Percentiles rank a stretch among this genome's conserved stretches.
Conservation (phyloP, 1,284 basidiomycete genomes). For the Cronartium quercuum region DNA sequence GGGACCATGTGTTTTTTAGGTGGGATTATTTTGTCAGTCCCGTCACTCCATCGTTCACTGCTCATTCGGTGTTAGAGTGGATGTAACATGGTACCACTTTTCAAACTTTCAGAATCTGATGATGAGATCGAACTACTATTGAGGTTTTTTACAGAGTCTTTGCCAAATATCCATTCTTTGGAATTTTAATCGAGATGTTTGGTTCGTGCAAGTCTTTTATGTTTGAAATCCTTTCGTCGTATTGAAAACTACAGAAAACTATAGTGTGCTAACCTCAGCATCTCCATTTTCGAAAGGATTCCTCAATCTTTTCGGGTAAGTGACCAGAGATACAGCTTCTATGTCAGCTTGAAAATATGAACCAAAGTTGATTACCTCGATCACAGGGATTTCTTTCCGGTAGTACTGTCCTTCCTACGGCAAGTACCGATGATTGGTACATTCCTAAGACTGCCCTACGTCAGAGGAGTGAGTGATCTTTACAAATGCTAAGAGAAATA, state of each 20-base stretch:
- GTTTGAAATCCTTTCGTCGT: slow-evolving; percentile 53
- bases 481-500: background rate
- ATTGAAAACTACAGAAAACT: background rate
- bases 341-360: background rate
- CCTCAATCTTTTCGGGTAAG: slow-evolving; percentile 94
- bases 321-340: too few relatives aligned
- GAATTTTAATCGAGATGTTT: slow-evolving; percentile 87
- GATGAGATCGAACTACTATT: background rate
- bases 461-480: slow-evolving; percentile 48
- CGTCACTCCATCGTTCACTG: background rate
- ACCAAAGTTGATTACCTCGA: background rate
- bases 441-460: slow-evolving; percentile 67
- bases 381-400: slow-evolving; percentile 94
- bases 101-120: too few relatives aligned
- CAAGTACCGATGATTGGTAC: slow-evolving; percentile 90
- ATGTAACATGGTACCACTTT: too few relatives aligned
- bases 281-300: slow-evolving; percentile 55
- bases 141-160: slow-evolving; percentile 57
- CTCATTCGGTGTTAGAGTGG: background rate
- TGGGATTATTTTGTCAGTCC: slow-evolving; percentile 45
- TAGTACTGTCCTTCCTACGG: slow-evolving; percentile 88
- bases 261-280: background rate
- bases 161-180: slow-evolving; percentile 84
- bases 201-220: slow-evolving; percentile 96
- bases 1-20: slow-evolving; percentile 58